Evolutionary conservation across 495 filamentous ascomycete genomes (phyloP).

Genomic region (Talaromyces proteolyticus): DNA sequence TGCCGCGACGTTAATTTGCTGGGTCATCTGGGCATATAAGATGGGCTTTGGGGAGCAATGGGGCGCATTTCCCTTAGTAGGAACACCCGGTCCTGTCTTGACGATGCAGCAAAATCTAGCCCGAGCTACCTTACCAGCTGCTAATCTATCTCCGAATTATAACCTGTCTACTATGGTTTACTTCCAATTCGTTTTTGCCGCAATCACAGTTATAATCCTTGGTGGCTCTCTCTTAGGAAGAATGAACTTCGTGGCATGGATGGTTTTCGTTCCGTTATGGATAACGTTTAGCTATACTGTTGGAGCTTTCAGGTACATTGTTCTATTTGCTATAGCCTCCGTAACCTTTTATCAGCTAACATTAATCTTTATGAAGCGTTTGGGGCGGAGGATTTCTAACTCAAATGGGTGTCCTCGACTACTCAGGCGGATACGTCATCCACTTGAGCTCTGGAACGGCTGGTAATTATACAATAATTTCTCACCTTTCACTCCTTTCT

Average conservation of each 20-base stretch:
- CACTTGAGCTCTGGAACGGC: slow-evolving; percentile 52
- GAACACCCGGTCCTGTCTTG: slow-evolving; percentile 42
- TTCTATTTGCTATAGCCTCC: background rate
- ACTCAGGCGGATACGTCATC: slow-evolving; percentile 56
- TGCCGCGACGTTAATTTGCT: slow-evolving; percentile 44
- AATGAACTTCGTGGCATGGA: slow-evolving; percentile 52
- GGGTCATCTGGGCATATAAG: slow-evolving; percentile 53
- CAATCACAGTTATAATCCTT: slow-evolving; percentile 49
- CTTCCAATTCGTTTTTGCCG: slow-evolving; percentile 56
- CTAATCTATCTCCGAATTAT: slow-evolving; percentile 31
- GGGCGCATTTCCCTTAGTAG: slow-evolving; percentile 43
- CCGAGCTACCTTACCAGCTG: slow-evolving; percentile 39
- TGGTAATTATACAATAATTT: slow-evolving; percentile 7
- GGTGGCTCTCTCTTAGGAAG: slow-evolving; percentile 46
- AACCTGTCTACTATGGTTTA: slow-evolving; percentile 52
- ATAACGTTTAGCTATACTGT: slow-evolving; percentile 34
- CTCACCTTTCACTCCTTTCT: no score
- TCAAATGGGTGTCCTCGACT: slow-evolving; percentile 47
- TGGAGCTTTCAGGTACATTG: slow-evolving; percentile 16
- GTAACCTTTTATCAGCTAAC: slow-evolving; percentile 29
- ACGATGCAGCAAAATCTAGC: slow-evolving; percentile 38
- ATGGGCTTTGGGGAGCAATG: slow-evolving; percentile 40
- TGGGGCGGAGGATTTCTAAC: slow-evolving; percentile 53
- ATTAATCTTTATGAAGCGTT: slow-evolving; percentile 34
- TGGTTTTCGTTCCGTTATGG: slow-evolving; percentile 53